phyloP scores from a whole-genome alignment of 2,329 filamentous ascomycete species.

The Alternaria sp. region DNA sequence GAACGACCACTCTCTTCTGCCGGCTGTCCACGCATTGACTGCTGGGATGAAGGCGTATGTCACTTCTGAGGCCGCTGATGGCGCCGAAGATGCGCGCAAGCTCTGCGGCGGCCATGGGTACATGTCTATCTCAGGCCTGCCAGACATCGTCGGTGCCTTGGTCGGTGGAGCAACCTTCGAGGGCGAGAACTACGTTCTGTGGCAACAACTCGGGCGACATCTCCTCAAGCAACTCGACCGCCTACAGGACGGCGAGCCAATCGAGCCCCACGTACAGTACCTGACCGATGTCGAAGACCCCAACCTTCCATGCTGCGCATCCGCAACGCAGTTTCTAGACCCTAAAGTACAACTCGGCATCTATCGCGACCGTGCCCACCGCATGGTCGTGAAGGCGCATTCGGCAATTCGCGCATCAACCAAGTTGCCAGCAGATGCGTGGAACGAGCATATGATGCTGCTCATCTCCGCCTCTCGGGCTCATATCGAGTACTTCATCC shows the following conservation, averaged over 20 bases:
- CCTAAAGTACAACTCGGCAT: conserved; percentile 24
- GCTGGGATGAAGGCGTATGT: conserved; percentile 54
- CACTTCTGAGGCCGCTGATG: conserved; percentile 56
- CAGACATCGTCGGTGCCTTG: conserved; percentile 35
- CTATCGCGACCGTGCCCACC: conserved; percentile 30
- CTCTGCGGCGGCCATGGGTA: conserved; percentile 51
- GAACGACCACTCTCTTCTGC: conserved; percentile 4
- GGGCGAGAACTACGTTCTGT: conserved; percentile 53
- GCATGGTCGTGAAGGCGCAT: conserved; percentile 15
- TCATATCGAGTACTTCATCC: conserved; percentile 36
- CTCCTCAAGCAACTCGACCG: conserved; percentile 33
- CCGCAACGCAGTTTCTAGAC: conserved; percentile 20
- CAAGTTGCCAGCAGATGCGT: conserved; percentile 20
- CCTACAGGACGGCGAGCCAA: conserved; percentile 4
- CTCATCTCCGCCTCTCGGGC: conserved; percentile 30
- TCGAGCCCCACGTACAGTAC: conserved; percentile 1
- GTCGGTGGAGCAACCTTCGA: conserved; percentile 43
- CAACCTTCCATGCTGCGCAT: background rate
- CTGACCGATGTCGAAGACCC: conserved; percentile 2
- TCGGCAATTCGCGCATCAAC: conserved; percentile 2
- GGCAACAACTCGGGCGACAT: conserved; percentile 47
- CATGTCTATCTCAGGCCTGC: conserved; percentile 41
- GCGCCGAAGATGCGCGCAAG: conserved; percentile 46
- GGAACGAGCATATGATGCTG: conserved; percentile 37
- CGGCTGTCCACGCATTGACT: conserved; percentile 42